These are phyloP conservation scores for Coemansia sp. DNA, from an alignment of 192 early-diverging fungal genomes.

Conservation along the genomic window DNA sequence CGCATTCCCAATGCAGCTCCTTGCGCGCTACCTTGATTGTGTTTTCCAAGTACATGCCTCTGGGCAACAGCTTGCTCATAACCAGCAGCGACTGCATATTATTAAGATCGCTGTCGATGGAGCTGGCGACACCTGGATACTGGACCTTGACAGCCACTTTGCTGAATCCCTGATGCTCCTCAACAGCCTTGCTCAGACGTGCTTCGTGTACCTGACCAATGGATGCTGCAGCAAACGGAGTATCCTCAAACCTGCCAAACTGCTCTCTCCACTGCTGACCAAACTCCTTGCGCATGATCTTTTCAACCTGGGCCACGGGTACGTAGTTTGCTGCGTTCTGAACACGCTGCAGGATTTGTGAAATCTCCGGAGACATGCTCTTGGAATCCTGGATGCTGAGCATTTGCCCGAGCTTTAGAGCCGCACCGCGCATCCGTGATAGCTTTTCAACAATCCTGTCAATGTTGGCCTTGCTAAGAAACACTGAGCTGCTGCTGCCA, in stretches of 20 bases:
- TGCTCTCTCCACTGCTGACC: constrained; percentile 69
- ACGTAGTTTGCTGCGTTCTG: constrained; percentile 96
- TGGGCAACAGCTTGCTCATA: constrained; percentile 82
- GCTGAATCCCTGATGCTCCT: constrained; percentile 20
- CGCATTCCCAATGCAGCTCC: constrained; percentile 92
- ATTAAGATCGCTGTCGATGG: constrained; percentile 86
- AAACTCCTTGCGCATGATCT: constrained; percentile 66
- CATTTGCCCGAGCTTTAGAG: constrained; percentile 97
- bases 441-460: constrained; percentile 85
- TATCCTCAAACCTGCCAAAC: constrained; percentile 70
- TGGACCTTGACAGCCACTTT: constrained; percentile 91
- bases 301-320: constrained; percentile 83
- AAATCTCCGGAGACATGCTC: constrained; percentile 76
- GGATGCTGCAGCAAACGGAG: constrained; percentile 90
- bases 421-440: constrained; percentile 92
- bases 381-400: constrained; percentile 87
- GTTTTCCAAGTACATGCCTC: constrained; percentile 95
- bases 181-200: constrained; percentile 26
- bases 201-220: constrained; percentile 83
- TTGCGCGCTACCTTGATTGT: constrained; percentile 85
- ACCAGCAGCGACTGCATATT: constrained; percentile 78
- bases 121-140: constrained; percentile 89
- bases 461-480: constrained; percentile 76
- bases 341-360: constrained; percentile 78
- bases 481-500: constrained; percentile 47